Evolutionary conservation across 2,329 filamentous ascomycete genomes (phyloP).

Genomic region (Ascochyta viciae-villosae): DNA sequence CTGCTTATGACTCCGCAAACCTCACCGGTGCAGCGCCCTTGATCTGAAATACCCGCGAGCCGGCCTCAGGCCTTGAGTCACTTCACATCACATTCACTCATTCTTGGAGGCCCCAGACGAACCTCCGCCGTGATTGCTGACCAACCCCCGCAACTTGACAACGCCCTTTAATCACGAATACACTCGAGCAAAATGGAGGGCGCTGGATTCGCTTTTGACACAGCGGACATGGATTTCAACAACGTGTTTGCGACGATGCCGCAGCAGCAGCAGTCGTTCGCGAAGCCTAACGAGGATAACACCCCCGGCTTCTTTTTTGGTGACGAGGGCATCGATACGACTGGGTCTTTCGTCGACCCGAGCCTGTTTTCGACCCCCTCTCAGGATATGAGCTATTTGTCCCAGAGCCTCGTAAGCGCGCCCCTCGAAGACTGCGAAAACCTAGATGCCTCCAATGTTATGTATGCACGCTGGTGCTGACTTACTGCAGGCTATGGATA

Average conservation of each 20-base stretch:
- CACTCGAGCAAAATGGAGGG: constrained; percentile 35
- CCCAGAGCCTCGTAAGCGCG: constrained; percentile 40
- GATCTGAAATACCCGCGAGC: constrained; percentile 31
- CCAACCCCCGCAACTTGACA: constrained; percentile 27
- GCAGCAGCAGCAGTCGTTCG: constrained; percentile 28
- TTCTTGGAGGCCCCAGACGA: constrained; percentile 26
- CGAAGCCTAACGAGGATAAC: constrained; percentile 42
- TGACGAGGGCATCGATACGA: constrained; percentile 47
- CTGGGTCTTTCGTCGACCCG: constrained; percentile 31
- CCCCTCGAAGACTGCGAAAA: not conserved
- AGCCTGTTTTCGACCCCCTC: constrained; percentile 27
- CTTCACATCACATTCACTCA: constrained; percentile 37
- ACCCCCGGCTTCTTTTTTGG: constrained; percentile 42
- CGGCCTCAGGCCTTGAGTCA: constrained; percentile 43
- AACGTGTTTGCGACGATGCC: constrained; percentile 34
- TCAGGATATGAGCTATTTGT: constrained; percentile 34
- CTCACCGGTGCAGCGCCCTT: constrained; percentile 22
- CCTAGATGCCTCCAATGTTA: not conserved
- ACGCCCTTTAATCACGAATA: constrained; percentile 21
- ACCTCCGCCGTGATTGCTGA: constrained; percentile 29
- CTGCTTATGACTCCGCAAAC: constrained; percentile 13
- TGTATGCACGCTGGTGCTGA: constrained; percentile 13
- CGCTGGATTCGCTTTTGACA: constrained; percentile 43
- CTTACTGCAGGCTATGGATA: constrained; percentile 38
- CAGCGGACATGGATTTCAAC: constrained; percentile 39